Conservation (phyloP, 495 filamentous ascomycete genomes). For the Cenococcum geophilum region DNA sequence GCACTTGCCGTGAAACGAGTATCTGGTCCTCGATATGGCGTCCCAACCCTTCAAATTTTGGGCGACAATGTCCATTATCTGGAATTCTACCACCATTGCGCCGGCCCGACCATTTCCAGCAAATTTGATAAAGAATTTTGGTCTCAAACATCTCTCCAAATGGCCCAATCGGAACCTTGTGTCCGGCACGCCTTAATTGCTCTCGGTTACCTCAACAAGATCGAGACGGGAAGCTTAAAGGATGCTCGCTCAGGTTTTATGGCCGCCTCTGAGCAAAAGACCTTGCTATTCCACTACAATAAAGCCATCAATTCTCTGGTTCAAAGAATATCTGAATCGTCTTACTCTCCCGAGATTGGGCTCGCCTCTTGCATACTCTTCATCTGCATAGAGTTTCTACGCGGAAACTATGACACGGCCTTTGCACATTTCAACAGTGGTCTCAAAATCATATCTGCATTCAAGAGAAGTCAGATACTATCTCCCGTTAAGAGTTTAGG, state of each 20-base stretch:
- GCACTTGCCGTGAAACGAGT: not conserved
- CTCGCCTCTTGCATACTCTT: conserved; percentile 16
- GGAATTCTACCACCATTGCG: conserved; percentile 10
- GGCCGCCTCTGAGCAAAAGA: conserved; percentile 1
- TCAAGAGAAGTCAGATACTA: not conserved
- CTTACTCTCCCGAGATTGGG: conserved; percentile 9
- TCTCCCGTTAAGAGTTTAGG: not conserved
- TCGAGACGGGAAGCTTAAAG: conserved; percentile 13
- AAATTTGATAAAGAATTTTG: conserved; percentile 15
- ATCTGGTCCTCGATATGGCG: not conserved
- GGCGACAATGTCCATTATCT: conserved; percentile 5
- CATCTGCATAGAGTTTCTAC: conserved; percentile 15
- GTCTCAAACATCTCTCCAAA: conserved; percentile 12
- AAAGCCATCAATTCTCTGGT: conserved; percentile 13
- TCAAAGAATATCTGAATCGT: conserved; percentile 10
- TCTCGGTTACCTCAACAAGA: conserved; percentile 17
- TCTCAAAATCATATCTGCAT: not conserved
- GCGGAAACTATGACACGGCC: conserved; percentile 12
- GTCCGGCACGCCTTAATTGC: conserved; percentile 18
- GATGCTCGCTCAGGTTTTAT: conserved; percentile 8
- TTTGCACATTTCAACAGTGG: conserved; percentile 14
- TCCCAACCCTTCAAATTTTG: not conserved
- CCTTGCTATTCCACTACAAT: conserved; percentile 17
- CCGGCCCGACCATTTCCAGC: not conserved
- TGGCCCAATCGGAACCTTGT: conserved; percentile 16